Conservation (phyloP, 2,329 filamentous ascomycete species). For the Ceratocystis ficicola region DNA sequence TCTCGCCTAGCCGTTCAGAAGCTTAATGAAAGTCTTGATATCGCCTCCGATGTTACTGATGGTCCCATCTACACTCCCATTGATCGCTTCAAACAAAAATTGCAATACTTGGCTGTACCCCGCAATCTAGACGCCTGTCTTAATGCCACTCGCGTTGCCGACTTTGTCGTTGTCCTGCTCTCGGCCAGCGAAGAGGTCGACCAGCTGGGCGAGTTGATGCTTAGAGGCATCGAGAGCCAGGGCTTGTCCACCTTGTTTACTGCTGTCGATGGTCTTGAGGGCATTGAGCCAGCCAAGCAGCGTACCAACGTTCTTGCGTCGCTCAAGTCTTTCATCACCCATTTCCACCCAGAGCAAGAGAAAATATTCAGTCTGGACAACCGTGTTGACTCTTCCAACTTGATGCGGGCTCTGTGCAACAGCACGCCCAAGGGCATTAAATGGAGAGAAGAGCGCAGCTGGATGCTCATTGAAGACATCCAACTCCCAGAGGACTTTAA, state of each 20-base stretch:
- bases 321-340: slow-evolving; percentile 81
- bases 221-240: slow-evolving; percentile 82
- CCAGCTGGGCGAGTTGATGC: slow-evolving; percentile 66
- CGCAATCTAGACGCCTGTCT: slow-evolving; percentile 64
- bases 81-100: slow-evolving; percentile 87
- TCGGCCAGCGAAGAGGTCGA: slow-evolving; percentile 78
- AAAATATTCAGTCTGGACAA: slow-evolving; percentile 83
- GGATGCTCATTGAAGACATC: slow-evolving; percentile 82
- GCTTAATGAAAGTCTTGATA: slow-evolving; percentile 69
- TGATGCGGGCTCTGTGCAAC: slow-evolving; percentile 82
- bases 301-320: slow-evolving; percentile 64
- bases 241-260: slow-evolving; percentile 88
- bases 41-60: slow-evolving; percentile 51
- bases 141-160: slow-evolving; percentile 76
- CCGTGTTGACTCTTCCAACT: slow-evolving; percentile 79
- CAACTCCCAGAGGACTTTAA: slow-evolving; percentile 52
- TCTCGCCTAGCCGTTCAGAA: slow-evolving; percentile 52
- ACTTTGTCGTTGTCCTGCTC: slow-evolving; percentile 80
- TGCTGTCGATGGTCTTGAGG: slow-evolving; percentile 66
- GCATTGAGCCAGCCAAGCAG: slow-evolving; percentile 67
- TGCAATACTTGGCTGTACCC: slow-evolving; percentile 69
- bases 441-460: slow-evolving; percentile 91
- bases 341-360: slow-evolving; percentile 86
- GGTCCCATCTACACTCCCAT: slow-evolving; percentile 52
- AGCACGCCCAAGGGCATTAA: slow-evolving; percentile 85